Evolutionary conservation across 148 eudicot species (phyloP).

Genomic region (Heliamphora exappendiculata): DNA sequence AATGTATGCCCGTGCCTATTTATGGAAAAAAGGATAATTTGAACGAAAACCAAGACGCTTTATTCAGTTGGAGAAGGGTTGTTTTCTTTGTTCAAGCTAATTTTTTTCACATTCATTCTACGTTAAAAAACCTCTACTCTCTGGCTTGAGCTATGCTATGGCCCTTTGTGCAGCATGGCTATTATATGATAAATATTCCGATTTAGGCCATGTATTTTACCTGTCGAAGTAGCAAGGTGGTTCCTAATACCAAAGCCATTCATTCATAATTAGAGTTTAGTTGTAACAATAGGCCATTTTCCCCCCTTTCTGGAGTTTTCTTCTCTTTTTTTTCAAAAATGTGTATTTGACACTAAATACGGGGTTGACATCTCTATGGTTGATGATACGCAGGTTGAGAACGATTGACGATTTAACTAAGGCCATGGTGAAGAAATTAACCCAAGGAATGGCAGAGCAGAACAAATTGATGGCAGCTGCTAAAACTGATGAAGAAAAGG

Average conservation of each 20-base stretch:
- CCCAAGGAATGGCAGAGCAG: constrained; percentile 87
- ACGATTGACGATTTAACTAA: constrained; percentile 70
- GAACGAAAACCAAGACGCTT: background rate
- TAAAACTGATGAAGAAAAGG: constrained; percentile 63
- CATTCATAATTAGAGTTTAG: background rate
- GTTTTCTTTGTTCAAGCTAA: too few species aligned
- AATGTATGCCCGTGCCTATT: background rate
- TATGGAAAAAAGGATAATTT: background rate
- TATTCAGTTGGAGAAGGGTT: too few species aligned
- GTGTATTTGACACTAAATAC: background rate
- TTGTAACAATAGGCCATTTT: background rate
- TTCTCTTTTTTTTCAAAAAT: background rate
- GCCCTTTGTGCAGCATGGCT: too few species aligned
- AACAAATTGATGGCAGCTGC: constrained; percentile 83
- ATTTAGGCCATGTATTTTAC: background rate
- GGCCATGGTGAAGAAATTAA: constrained; percentile 73
- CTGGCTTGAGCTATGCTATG: background rate
- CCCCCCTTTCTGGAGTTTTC: background rate
- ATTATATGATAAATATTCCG: background rate
- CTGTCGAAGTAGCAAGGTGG: background rate
- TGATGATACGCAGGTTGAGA: constrained; percentile 54
- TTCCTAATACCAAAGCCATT: background rate
- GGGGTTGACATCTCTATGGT: constrained; percentile 1
- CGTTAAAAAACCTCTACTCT: too few species aligned
- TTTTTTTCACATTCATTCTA: too few species aligned